These are phyloP conservation scores for Tilletia horrida DNA, from an alignment of 1,284 basidiomycete genomes.

Conservation along the genomic window DNA sequence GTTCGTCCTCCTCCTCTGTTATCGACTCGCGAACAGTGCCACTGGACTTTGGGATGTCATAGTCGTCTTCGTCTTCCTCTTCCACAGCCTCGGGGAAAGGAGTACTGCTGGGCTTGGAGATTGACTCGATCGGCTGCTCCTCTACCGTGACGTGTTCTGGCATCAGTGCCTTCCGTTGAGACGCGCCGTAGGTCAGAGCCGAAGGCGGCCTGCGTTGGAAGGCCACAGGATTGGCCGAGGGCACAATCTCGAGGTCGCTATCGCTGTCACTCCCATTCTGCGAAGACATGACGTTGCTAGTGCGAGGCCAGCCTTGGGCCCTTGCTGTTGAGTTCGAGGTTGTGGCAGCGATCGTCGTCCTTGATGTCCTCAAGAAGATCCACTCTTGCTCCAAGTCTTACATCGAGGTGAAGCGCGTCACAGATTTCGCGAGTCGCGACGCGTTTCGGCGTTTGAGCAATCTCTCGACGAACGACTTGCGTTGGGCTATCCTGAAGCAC, in stretches of 20 bases:
- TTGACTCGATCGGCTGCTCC: not conserved
- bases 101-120: not conserved
- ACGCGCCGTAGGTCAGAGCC: not conserved
- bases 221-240: not conserved
- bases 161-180: not conserved
- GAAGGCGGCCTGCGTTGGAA: conserved; percentile 2
- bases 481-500: not conserved
- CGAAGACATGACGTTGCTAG: too few species aligned
- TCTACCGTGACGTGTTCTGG: not conserved
- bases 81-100: too few species aligned
- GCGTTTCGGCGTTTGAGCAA: not conserved
- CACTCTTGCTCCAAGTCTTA: not conserved
- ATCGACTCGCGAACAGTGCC: conserved; percentile 14
- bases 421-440: not conserved
- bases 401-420: not conserved
- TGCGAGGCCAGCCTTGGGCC: too few species aligned
- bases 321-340: too few species aligned
- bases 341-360: not conserved
- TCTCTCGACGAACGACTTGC: not conserved
- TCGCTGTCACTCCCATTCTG: conserved; percentile 3
- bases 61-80: not conserved
- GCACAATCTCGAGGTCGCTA: conserved; percentile 4
- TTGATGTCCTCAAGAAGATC: not conserved
- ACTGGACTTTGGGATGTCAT: not conserved
- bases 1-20: not conserved